Base-by-base conservation (phyloP, 2,329 filamentous ascomycete genomes). In the Penicillium occitanis region DNA sequence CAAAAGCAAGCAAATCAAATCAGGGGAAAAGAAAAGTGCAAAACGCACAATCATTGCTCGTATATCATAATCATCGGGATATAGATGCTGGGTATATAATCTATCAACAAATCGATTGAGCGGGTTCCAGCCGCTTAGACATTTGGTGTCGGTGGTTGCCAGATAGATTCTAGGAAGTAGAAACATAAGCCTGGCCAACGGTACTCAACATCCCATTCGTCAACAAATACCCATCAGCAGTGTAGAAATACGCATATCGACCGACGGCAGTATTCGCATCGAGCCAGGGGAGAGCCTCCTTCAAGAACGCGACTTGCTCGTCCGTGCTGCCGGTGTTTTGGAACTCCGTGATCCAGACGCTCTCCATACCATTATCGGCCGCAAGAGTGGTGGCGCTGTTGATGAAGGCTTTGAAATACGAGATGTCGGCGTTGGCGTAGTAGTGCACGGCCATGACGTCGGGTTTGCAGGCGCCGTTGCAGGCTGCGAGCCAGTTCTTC, bases 271-370 rank as follows among this genome's bases (percentile, higher is more conserved):
- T n/a, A 60, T 79, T 74, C 4, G 51, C 62, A 61, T 82, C 78
- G 51, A 82, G 71, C 75, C 76, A 82, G 22, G 75, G 74, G 14
- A 78, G 57, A 5, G 78, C 79, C 55, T 78, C 65, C 5, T 71
- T 65, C 42, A 83, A 69, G 73, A 82, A 82, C 5, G 72, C 57
- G 28, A 75, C 73, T 30, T 72, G 68, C 17, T 71, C 66, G 3
- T 71, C 62, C 1, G 72, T 60, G 0, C 70, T 63, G 14, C 73
- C 68, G 28, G 70, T 75, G 46, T 78, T 74, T 8, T 75, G 77
- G 68, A 82, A 82, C 70, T 83, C 81, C 1, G 81, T 80, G 19
- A 83, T 67, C 81, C 81, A 83, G 67, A 82, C 74, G 57, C 78
- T 75, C n/a, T 70, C 53, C 37, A 83, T 74, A 22, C 69, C 70